Evolutionary conservation across 2,329 filamentous ascomycete genomes (phyloP).

Genomic region (Fusarium mundagurra): DNA sequence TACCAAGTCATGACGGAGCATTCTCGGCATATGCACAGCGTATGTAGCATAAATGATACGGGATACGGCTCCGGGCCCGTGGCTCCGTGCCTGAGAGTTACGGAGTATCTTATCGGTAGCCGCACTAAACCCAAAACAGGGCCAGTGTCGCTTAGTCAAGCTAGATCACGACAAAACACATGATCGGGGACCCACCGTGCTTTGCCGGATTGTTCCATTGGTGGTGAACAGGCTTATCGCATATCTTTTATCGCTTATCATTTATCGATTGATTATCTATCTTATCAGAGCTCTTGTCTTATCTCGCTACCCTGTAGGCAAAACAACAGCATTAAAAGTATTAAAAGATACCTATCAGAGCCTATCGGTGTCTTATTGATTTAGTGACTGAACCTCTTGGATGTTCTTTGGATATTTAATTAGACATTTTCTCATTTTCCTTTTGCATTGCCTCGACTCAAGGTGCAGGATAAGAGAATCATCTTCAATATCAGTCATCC

Average conservation of each 20-base stretch:
- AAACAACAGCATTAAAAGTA: no score
- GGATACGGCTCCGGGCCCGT: slow-evolving; percentile 13
- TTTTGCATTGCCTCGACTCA: no score
- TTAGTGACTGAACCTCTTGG: no score
- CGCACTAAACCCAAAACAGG: background rate
- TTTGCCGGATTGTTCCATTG: background rate
- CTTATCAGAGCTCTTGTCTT: background rate
- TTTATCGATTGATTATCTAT: accelerated
- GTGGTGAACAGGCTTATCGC: background rate
- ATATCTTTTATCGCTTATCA: accelerated
- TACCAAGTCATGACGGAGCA: background rate
- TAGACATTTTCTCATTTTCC: no score
- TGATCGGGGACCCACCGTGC: slow-evolving; percentile 2
- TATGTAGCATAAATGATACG: background rate
- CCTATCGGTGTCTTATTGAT: no score
- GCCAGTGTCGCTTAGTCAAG: background rate
- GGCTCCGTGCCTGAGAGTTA: background rate
- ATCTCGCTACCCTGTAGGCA: background rate
- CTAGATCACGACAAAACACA: slow-evolving; percentile 1
- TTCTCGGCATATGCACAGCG: background rate
- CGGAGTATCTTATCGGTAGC: background rate
- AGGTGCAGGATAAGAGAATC: no score
- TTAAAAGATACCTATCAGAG: no score
- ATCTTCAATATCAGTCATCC: no score
- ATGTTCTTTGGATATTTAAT: no score